Evolutionary conservation across 345 rosid genomes (phyloP).

Genomic region (Populus davidiana): DNA sequence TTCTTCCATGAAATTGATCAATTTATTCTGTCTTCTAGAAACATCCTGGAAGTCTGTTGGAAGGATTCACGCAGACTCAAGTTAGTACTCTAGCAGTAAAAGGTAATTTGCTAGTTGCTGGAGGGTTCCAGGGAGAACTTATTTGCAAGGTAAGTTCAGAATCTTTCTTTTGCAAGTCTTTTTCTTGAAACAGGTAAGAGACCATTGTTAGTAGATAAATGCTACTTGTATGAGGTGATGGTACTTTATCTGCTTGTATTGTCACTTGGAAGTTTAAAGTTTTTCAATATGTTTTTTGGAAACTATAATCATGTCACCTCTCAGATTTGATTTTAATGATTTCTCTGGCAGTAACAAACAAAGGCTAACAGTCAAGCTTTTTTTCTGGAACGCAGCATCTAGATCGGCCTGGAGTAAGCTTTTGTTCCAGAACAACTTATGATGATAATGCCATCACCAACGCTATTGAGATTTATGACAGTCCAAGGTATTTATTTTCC

Average conservation of each 20-base stretch:
- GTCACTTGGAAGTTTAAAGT: not conserved
- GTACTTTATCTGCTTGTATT: not conserved
- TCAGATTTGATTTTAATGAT: not conserved
- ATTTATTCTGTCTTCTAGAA: constrained; percentile 30
- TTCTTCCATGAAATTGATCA: not conserved
- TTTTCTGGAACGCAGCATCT: constrained; percentile 50
- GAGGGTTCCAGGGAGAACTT: constrained; percentile 64
- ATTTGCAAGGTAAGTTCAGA: constrained; percentile 43
- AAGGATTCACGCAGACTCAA: constrained; percentile 58
- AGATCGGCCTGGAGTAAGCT: constrained; percentile 84
- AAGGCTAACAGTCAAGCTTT: not conserved
- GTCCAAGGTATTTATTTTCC: constrained; percentile 36
- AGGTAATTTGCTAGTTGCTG: constrained; percentile 54
- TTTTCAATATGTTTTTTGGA: not conserved
- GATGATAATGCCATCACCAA: constrained; percentile 92
- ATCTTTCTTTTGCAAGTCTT: not conserved
- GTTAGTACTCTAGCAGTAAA: constrained; percentile 56
- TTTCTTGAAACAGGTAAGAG: not conserved
- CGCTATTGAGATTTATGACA: constrained; percentile 77
- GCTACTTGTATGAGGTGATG: not conserved
- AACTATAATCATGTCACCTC: not conserved
- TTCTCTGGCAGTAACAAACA: constrained; percentile 1
- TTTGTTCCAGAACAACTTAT: constrained; percentile 79
- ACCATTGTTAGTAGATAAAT: not conserved
- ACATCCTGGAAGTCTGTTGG: constrained; percentile 54